Evolutionary conservation across 2,329 filamentous ascomycete genomes (phyloP).

Genomic region (Pyrenochaeta sp.): DNA sequence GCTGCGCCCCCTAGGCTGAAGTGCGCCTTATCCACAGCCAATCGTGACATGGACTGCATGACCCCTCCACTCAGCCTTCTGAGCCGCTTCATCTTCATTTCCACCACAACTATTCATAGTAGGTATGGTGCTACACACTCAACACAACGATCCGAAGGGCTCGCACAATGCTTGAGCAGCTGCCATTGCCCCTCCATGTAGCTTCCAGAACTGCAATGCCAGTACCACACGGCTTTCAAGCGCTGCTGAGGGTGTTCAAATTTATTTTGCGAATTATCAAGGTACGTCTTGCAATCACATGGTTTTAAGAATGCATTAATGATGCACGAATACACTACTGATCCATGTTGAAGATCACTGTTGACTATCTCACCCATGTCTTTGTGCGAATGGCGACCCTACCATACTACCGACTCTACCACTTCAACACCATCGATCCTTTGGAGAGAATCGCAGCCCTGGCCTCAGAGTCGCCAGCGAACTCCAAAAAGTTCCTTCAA

Average conservation of each 20-base stretch:
- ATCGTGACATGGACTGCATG: not conserved
- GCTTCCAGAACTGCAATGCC: not conserved
- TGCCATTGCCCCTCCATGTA: not conserved
- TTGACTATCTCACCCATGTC: not conserved
- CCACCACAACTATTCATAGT: not conserved
- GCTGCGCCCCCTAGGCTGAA: not conserved
- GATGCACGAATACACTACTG: not conserved
- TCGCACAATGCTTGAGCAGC: not conserved
- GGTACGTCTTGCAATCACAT: not conserved
- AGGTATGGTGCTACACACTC: not conserved
- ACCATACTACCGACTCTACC: constrained; percentile 23
- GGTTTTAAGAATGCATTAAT: not conserved
- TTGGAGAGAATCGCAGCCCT: constrained; percentile 12
- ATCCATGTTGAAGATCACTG: not conserved
- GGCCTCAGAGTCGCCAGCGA: constrained; percentile 4
- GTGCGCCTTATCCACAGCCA: not conserved
- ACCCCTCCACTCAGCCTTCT: not conserved
- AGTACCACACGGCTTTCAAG: not conserved
- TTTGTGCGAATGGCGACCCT: constrained; percentile 20
- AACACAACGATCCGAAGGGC: not conserved
- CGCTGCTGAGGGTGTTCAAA: not conserved
- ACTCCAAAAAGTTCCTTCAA: not conserved
- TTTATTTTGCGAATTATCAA: not conserved
- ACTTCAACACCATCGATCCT: constrained; percentile 19
- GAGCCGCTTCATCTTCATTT: not conserved